A percentile compares a stretch with the other conserved stretches of the same genome.
Evolutionary conservation across 768 basidiomycete genomes (phyloP).

Genomic region (Naganishia vishniacii): DNA sequence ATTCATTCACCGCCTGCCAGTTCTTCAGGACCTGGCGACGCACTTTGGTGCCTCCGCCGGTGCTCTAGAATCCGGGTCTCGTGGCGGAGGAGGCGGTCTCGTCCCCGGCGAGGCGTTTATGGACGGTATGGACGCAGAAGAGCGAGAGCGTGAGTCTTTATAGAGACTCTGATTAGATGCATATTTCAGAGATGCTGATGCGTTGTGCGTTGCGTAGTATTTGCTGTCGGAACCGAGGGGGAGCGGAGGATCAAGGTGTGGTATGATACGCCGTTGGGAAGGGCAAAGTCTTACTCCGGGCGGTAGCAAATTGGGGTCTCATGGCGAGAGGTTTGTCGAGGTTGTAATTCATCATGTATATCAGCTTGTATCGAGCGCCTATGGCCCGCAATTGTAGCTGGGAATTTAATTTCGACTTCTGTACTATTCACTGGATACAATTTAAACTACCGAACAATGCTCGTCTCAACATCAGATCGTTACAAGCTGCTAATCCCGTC

Average conservation of each 20-base stretch:
- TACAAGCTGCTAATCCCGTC: too few relatives aligned
- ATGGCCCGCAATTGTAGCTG: too few relatives aligned
- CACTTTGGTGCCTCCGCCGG: slow-evolving; percentile 54
- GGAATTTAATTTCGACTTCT: too few relatives aligned
- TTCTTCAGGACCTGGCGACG: slow-evolving; percentile 44
- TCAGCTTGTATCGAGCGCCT: neutral
- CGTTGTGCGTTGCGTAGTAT: slow-evolving; percentile 63
- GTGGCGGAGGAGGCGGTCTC: slow-evolving; percentile 60
- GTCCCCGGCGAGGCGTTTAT: slow-evolving; percentile 69
- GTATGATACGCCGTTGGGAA: slow-evolving; percentile 57
- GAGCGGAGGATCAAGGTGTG: slow-evolving; percentile 69
- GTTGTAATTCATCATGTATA: slow-evolving; percentile 8
- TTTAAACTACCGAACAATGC: too few relatives aligned
- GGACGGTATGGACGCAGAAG: slow-evolving; percentile 87
- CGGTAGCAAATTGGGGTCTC: too few relatives aligned
- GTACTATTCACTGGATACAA: too few relatives aligned
- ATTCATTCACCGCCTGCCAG: slow-evolving; percentile 41
- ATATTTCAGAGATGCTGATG: slow-evolving; percentile 10
- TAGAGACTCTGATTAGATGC: slow-evolving; percentile 12
- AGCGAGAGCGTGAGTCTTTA: slow-evolving; percentile 71
- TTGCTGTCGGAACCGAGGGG: slow-evolving; percentile 76
- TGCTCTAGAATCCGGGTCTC: slow-evolving; percentile 70
- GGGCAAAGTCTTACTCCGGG: slow-evolving; percentile 16
- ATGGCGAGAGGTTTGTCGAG: too few relatives aligned
- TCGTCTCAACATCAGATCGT: too few relatives aligned